A percentile compares a stretch with the other conserved stretches of the same genome.
Conservation (phyloP, 2,329 filamentous ascomycete genomes). For the Aspergillaceae sp. region DNA sequence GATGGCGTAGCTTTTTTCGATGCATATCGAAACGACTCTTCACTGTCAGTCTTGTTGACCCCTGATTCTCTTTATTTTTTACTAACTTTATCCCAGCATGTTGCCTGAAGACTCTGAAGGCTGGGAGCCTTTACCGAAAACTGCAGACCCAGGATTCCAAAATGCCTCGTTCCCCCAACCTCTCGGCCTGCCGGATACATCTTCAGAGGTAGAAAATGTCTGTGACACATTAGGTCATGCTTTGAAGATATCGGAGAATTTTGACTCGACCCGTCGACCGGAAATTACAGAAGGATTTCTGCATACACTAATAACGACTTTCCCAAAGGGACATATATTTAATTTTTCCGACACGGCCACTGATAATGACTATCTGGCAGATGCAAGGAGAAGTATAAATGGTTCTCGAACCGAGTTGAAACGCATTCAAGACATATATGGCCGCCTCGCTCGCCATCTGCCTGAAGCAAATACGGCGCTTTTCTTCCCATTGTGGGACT, state of each 20-base stretch:
- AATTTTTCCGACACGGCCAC: constrained; percentile 7
- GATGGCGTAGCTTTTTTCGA: constrained; percentile 28
- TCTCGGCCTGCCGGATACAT: constrained; percentile 3
- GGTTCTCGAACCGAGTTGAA: constrained; percentile 2
- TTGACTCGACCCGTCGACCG: neutral
- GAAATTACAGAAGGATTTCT: constrained; percentile 1
- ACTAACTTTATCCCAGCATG: constrained; percentile 6
- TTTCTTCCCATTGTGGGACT: constrained; percentile 29
- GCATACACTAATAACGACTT: constrained; percentile 10
- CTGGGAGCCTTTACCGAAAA: constrained; percentile 16
- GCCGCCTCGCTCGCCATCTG: constrained; percentile 8
- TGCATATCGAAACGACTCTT: constrained; percentile 13
- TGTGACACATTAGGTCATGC: constrained; percentile 15
- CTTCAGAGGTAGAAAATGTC: constrained; percentile 1
- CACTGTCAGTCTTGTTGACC: constrained; percentile 12
- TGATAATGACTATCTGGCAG: neutral
- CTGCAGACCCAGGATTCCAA: constrained; percentile 9
- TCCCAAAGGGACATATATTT: constrained; percentile 19
- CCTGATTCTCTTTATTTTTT: neutral
- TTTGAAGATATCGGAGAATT: constrained; percentile 1
- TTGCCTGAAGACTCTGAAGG: constrained; percentile 7
- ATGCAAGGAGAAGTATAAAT: neutral
- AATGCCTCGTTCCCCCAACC: constrained; percentile 8
- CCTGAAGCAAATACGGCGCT: constrained; percentile 19
- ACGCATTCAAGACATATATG: constrained; percentile 8